Base-by-base conservation (phyloP, 2,329 filamentous ascomycete species). In the Sarocladium kiliense region DNA sequence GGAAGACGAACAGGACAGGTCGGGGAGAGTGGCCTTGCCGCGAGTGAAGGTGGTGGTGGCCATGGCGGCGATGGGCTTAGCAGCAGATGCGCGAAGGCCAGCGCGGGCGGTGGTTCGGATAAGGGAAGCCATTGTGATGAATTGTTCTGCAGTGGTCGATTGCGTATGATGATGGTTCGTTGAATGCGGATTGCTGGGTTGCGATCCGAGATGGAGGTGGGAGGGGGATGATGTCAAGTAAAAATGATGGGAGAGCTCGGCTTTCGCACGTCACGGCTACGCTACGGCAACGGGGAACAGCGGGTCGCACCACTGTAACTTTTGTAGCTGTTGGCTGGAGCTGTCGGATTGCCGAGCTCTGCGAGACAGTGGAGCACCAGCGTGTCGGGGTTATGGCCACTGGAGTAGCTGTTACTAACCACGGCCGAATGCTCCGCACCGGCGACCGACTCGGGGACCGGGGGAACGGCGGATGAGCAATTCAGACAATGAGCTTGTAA, bases 11-110 rank as follows among this genome's bases (percentile, higher is more conserved):
- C 79, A 82, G 25, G 74, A 63, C n/a, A 97, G 86, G 67, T 97
- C 92, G 60, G 94, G 94, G 41, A 99, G 87, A 41, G 92, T 96
- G 54, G 89, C 93, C 80, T 97, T 97, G 75, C 84, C 85, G 66
- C 91, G 86, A 64, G 87, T 81, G 67, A 95, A 95, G 69, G 82
- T 88, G 64, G 86, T 87, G 72, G 84, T 84, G 61, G 87, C 84
- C 67, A 89, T 77, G 66, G 86, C 82, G 64, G 83, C 80, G 56
- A 78, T 74, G 60, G 81, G 79, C 69, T 81, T 83, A 57, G 83
- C 77, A 66, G 83, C 81, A 65, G 80, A 76, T 62, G 86, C 81
- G 66, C 89, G 84, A 59, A 93, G 79, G 65, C 87, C 86, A 61
- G 86, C 81, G 72, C 90, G 88, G 63, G 84, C 80, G 60, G 82